Percentiles rank a stretch among this genome's conserved stretches.
Evolutionary conservation across 2,329 filamentous ascomycete species (phyloP).

Genomic region (Colletotrichum cuscutae): DNA sequence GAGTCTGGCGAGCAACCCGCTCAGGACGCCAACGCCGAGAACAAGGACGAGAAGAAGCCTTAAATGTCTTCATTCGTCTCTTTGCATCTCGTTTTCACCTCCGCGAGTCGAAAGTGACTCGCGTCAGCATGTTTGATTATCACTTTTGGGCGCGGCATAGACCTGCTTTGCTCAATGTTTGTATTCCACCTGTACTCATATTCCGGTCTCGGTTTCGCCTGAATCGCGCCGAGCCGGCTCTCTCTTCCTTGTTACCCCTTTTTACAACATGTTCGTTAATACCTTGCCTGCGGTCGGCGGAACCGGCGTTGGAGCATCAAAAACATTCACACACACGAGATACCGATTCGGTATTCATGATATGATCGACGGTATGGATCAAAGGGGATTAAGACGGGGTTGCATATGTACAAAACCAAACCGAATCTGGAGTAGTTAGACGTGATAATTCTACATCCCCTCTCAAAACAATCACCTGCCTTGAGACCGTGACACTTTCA

Average conservation of each 20-base stretch:
- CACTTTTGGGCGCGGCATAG: conserved; percentile 45
- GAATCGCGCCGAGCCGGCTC: conserved; percentile 37
- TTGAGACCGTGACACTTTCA: background rate
- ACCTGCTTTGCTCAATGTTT: conserved; percentile 50
- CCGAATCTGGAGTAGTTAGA: conserved; percentile 54
- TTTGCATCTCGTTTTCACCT: background rate
- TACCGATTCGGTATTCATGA: conserved; percentile 57
- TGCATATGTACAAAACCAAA: conserved; percentile 56
- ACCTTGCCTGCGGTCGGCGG: conserved; percentile 54
- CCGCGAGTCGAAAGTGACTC: background rate
- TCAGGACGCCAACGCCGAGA: conserved; percentile 68
- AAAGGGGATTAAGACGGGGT: conserved; percentile 51
- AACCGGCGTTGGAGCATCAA: conserved; percentile 64
- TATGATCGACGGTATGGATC: conserved; percentile 54
- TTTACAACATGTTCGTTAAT: conserved; percentile 56
- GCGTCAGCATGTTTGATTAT: conserved; percentile 43
- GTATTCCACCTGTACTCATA: conserved; percentile 64
- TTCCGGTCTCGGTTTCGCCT: conserved; percentile 40
- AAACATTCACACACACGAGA: conserved; percentile 49
- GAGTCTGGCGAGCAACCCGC: conserved; percentile 71
- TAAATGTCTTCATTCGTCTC: conserved; percentile 54
- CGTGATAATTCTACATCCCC: conserved; percentile 67
- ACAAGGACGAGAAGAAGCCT: conserved; percentile 80
- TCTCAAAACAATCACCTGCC: conserved; percentile 51
- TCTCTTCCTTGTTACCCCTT: conserved; percentile 47